Conservation (phyloP, 2,329 filamentous ascomycete species). For the Nemania diffusa region DNA sequence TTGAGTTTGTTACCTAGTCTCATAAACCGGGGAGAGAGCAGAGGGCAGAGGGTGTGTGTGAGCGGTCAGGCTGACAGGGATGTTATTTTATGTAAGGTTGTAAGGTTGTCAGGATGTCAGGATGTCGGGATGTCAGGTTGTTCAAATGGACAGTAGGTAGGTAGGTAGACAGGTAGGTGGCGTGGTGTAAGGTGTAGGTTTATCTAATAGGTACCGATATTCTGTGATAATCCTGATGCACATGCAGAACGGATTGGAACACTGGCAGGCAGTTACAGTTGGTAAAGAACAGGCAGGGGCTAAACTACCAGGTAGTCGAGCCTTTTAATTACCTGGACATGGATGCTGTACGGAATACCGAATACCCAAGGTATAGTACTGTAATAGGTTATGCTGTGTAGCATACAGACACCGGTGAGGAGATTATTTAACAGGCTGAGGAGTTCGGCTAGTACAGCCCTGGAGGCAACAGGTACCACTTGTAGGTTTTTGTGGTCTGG, state of each 20-base stretch:
- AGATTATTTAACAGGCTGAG: background rate
- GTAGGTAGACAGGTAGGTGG: background rate
- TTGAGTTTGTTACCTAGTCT: slow-evolving; percentile 15
- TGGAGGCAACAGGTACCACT: background rate
- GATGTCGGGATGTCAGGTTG: background rate
- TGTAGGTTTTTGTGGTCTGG: background rate
- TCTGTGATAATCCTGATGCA: slow-evolving; percentile 25
- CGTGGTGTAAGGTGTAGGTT: slow-evolving; percentile 10
- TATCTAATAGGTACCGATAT: background rate
- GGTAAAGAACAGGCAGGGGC: slow-evolving; percentile 1
- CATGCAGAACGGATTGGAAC: slow-evolving; percentile 25
- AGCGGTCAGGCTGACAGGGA: slow-evolving; percentile 14
- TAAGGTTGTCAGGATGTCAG: background rate
- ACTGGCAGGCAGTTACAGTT: background rate
- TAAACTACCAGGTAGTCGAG: background rate
- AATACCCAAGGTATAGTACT: background rate
- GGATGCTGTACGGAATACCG: no score
- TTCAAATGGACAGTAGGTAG: background rate
- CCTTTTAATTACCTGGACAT: background rate
- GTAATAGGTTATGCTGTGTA: background rate
- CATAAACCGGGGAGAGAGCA: slow-evolving; percentile 12
- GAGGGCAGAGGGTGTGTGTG: slow-evolving; percentile 1
- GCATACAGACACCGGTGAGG: background rate
- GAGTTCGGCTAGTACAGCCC: background rate
- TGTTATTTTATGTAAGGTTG: background rate